These are phyloP conservation scores for Sarocladium brachiariae DNA, from an alignment of 2,329 filamentous ascomycete genomes.

Conservation along the genomic window DNA sequence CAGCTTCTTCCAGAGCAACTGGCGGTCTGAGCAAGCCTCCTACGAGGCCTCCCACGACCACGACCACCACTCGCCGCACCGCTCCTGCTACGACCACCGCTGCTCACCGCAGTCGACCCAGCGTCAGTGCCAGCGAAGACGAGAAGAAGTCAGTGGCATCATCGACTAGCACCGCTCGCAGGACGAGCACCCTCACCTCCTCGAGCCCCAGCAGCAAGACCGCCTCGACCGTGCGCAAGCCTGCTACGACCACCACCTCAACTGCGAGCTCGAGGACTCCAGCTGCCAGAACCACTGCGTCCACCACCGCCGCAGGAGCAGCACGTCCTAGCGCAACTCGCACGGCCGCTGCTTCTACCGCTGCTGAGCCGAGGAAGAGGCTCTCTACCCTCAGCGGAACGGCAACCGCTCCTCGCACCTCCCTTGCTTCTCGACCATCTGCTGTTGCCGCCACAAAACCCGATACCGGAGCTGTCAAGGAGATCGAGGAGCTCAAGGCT, in stretches of 20 bases:
- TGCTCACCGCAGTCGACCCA: constrained; percentile 39
- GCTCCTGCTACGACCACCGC: constrained; percentile 29
- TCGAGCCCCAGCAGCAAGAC: constrained; percentile 31
- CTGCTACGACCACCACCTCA: constrained; percentile 22
- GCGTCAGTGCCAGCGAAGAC: constrained; percentile 43
- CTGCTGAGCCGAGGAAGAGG: constrained; percentile 47
- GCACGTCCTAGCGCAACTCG: constrained; percentile 30
- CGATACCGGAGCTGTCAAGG: constrained; percentile 40
- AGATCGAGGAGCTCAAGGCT: constrained; percentile 52
- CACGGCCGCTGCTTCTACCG: constrained; percentile 32
- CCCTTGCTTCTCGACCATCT: constrained; percentile 23
- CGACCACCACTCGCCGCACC: constrained; percentile 24
- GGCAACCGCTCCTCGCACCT: constrained; percentile 27
- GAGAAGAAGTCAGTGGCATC: constrained; percentile 39
- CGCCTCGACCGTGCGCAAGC: constrained; percentile 27
- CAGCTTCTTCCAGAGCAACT: constrained; percentile 28
- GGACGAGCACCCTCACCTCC: constrained; percentile 37
- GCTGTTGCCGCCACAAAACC: constrained; percentile 26
- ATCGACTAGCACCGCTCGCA: constrained; percentile 30
- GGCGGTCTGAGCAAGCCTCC: constrained; percentile 40
- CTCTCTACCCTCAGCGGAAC: constrained; percentile 43
- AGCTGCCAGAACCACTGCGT: constrained; percentile 22
- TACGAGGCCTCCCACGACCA: constrained; percentile 36
- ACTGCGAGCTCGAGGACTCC: constrained; percentile 28
- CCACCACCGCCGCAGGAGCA: constrained; percentile 18